Evolutionary conservation across 208 protist genomes (phyloP).

Genomic region (Acanthamoeba sp.): DNA sequence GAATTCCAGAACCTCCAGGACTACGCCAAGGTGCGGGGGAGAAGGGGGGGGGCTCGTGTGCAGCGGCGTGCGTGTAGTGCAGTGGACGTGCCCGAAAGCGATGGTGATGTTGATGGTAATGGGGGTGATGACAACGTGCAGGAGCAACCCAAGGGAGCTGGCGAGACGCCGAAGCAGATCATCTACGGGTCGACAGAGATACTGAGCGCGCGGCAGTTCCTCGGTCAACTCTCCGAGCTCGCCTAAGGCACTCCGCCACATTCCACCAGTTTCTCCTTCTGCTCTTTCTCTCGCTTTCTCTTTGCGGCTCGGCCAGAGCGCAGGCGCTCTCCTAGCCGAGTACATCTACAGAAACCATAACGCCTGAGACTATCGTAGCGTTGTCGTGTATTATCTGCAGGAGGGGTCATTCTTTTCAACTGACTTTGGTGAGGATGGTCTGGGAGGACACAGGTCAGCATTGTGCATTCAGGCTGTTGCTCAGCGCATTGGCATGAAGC

Average conservation of each 20-base stretch:
- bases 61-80: neutral
- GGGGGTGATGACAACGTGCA: neutral
- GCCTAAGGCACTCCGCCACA: neutral
- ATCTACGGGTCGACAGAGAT: constrained; percentile 76
- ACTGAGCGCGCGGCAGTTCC: constrained; percentile 55
- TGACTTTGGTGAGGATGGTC: too few relatives aligned
- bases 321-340: too few relatives aligned
- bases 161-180: constrained; percentile 73
- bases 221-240: constrained; percentile 62
- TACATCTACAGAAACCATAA: too few relatives aligned
- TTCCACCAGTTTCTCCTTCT: neutral
- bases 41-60: neutral
- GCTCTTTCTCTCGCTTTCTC: neutral
- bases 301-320: too few relatives aligned
- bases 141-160: constrained; percentile 52
- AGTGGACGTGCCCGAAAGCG: too few relatives aligned
- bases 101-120: neutral
- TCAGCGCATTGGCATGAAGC: too few relatives aligned
- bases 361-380: too few relatives aligned
- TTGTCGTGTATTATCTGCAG: too few relatives aligned
- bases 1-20: constrained; percentile 92
- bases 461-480: too few relatives aligned
- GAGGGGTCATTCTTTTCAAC: too few relatives aligned
- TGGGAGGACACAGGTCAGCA: too few relatives aligned
- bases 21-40: constrained; percentile 80